phyloP scores from a whole-genome alignment of 106 monocot genomes.

The Agapanthus africanus region DNA sequence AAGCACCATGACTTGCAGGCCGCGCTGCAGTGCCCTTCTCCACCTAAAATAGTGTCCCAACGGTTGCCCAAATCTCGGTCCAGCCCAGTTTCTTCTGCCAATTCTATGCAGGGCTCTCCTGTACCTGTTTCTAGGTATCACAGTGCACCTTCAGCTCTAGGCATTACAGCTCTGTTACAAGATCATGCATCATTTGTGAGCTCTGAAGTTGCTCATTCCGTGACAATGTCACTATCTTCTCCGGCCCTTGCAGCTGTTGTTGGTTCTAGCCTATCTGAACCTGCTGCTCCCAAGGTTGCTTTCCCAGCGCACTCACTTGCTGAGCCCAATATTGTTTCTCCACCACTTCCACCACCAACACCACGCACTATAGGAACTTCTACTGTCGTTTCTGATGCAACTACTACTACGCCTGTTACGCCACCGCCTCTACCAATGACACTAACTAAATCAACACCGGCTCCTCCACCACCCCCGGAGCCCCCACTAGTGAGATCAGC shows the following conservation, averaged over 20 bases:
- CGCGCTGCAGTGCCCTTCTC: slow-evolving; percentile 13
- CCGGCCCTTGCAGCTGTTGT: slow-evolving; percentile 5
- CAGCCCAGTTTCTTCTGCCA: slow-evolving; percentile 20
- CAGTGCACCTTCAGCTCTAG: slow-evolving; percentile 57
- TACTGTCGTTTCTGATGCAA: background rate
- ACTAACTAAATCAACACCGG: background rate
- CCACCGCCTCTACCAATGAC: background rate
- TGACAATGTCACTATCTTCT: slow-evolving; percentile 9
- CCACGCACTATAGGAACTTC: background rate
- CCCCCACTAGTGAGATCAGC: background rate
- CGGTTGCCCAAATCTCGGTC: slow-evolving; percentile 29
- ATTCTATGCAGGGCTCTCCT: slow-evolving; percentile 26
- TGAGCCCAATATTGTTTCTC: background rate
- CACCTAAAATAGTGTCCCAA: slow-evolving; percentile 17
- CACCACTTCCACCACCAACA: slow-evolving; percentile 3
- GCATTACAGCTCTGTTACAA: slow-evolving; percentile 55
- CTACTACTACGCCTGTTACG: background rate
- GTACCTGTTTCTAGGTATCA: slow-evolving; percentile 39
- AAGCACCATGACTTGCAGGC: background rate
- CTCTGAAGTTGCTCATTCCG: slow-evolving; percentile 21
- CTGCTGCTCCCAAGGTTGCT: background rate
- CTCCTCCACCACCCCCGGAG: background rate
- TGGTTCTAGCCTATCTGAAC: slow-evolving; percentile 2
- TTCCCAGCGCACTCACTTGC: slow-evolving; percentile 2
- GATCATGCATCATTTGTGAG: slow-evolving; percentile 30